phyloP scores from a whole-genome alignment of 2,329 filamentous ascomycete genomes.

The Apiospora malaysiana region DNA sequence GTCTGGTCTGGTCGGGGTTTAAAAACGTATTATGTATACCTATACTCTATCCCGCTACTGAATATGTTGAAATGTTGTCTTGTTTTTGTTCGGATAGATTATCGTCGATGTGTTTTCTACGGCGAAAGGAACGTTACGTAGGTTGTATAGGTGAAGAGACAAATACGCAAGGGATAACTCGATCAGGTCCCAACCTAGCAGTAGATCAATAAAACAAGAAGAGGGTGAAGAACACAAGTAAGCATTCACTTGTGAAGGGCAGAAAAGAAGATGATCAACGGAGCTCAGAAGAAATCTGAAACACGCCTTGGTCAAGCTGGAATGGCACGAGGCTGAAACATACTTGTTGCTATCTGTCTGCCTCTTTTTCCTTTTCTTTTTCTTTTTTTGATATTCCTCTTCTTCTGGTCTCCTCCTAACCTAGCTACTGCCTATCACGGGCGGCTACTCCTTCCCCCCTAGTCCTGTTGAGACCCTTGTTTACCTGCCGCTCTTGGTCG shows the following conservation, averaged over 20 bases:
- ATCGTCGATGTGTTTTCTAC: not conserved
- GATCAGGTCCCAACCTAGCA: not conserved
- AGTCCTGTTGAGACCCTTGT: not conserved
- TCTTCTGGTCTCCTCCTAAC: not conserved
- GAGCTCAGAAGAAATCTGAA: not conserved
- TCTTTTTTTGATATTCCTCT: too few relatives aligned
- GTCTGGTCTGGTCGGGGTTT: not conserved
- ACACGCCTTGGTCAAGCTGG: not conserved
- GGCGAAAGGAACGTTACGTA: not conserved
- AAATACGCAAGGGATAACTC: not conserved
- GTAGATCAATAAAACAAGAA: conserved; percentile 11
- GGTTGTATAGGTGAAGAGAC: not conserved
- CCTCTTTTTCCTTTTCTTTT: not conserved
- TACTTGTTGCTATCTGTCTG: not conserved
- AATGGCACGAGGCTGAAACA: conserved; percentile 18
- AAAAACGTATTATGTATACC: too few relatives aligned
- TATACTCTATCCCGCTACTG: not conserved
- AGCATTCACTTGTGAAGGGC: not conserved
- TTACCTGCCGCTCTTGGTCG: not conserved
- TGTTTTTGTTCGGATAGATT: not conserved
- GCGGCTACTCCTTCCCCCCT: not conserved
- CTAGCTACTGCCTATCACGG: not conserved
- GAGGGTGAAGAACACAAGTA: too few relatives aligned
- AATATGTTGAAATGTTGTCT: not conserved
- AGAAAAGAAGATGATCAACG: not conserved